Conservation (phyloP, 345 rosid species). For the Eucalyptus pauciflora region DNA sequence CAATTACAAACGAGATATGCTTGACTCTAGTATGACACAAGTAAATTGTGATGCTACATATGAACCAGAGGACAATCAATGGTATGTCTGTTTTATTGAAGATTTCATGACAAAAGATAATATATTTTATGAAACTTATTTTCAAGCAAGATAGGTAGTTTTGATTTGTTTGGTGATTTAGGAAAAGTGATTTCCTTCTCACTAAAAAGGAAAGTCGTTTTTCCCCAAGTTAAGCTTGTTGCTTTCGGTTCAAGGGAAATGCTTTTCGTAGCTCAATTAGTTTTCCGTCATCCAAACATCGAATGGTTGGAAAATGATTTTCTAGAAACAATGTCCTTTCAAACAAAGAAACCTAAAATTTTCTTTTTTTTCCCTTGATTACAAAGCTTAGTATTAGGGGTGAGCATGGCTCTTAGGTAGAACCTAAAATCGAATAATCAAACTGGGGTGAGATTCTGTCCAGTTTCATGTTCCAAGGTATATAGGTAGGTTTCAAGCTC, state of each 20-base stretch:
- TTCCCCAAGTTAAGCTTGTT: too few relatives aligned
- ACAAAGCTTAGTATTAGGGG: not conserved
- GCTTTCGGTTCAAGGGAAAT: too few relatives aligned
- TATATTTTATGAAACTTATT: too few relatives aligned
- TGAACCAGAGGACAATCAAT: not conserved
- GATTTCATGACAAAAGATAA: not conserved
- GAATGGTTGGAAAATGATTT: accelerated
- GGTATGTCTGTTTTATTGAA: not conserved
- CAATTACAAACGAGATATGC: not conserved
- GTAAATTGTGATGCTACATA: not conserved
- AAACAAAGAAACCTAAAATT: not conserved
- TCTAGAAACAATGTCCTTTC: too few relatives aligned
- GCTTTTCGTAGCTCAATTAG: not conserved
- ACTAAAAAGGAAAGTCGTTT: not conserved
- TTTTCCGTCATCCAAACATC: not conserved
- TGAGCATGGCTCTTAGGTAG: too few relatives aligned
- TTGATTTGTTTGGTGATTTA: not conserved
- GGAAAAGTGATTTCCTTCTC: too few relatives aligned
- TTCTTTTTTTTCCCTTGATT: not conserved
- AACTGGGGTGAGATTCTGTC: too few relatives aligned
- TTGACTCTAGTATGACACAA: not conserved
- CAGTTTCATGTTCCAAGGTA: too few relatives aligned
- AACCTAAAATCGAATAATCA: too few relatives aligned
- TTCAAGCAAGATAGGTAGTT: too few relatives aligned
- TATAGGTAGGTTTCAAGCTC: too few relatives aligned